Percentiles rank a stretch among this genome's conserved stretches.
Evolutionary conservation across 2,329 filamentous ascomycete species (phyloP).

Genomic region (Exophiala oligosperma): DNA sequence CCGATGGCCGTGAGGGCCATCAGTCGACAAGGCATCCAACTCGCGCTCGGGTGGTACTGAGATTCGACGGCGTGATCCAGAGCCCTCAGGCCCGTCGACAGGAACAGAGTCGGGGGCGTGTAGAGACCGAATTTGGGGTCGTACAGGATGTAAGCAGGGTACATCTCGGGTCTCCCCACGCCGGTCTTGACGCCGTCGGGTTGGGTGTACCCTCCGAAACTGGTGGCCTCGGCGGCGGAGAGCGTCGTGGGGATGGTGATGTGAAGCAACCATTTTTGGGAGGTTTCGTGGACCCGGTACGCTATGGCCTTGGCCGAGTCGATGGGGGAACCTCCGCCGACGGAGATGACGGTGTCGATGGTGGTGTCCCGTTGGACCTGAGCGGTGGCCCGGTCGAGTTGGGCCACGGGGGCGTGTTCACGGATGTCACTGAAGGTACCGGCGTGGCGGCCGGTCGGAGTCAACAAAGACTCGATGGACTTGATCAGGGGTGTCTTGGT

Average conservation of each 20-base stretch:
- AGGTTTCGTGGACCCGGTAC: slow-evolving; percentile 44
- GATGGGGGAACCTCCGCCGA: slow-evolving; percentile 58
- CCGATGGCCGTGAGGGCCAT: slow-evolving; percentile 47
- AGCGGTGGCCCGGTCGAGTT: slow-evolving; percentile 54
- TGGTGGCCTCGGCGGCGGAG: slow-evolving; percentile 57
- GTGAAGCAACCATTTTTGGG: slow-evolving; percentile 44
- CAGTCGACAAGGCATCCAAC: slow-evolving; percentile 52
- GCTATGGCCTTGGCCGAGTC: slow-evolving; percentile 52
- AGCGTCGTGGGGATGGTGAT: slow-evolving; percentile 53
- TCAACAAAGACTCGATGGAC: slow-evolving; percentile 51
- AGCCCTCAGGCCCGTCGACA: slow-evolving; percentile 54
- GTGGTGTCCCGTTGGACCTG: slow-evolving; percentile 44
- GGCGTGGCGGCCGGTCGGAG: slow-evolving; percentile 43
- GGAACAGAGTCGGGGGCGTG: slow-evolving; percentile 52
- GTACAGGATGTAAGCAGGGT: slow-evolving; percentile 40
- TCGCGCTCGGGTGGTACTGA: slow-evolving; percentile 53
- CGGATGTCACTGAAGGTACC: slow-evolving; percentile 57
- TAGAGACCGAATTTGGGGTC: slow-evolving; percentile 52
- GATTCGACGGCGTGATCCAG: slow-evolving; percentile 58
- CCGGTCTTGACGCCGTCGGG: slow-evolving; percentile 53
- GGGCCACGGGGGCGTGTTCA: slow-evolving; percentile 56
- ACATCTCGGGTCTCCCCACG: slow-evolving; percentile 27
- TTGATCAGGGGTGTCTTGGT: slow-evolving; percentile 55
- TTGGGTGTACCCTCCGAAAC: slow-evolving; percentile 53
- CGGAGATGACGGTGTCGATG: slow-evolving; percentile 56